Evolutionary conservation across 1,139 yeast genomes (phyloP).

Genomic region (Pichia cactophila): DNA sequence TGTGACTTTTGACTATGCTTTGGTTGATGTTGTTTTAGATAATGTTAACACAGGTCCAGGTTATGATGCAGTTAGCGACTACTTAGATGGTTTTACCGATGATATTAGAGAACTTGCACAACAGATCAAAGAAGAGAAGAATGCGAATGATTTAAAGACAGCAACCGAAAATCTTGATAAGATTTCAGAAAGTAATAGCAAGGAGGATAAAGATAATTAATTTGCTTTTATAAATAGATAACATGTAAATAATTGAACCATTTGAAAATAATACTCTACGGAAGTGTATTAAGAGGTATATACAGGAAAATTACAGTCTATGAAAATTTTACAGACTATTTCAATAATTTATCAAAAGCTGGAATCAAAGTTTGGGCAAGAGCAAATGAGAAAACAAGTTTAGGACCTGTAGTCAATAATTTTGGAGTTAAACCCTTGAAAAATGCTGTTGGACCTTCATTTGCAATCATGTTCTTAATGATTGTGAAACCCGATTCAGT

Average conservation of each 20-base stretch:
- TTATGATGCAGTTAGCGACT: conserved; percentile 35
- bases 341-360: conserved; percentile 61
- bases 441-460: conserved; percentile 85
- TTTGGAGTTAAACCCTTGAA: conserved; percentile 97
- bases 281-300: not conserved
- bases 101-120: conserved; percentile 21
- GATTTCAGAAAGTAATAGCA: conserved; percentile 11
- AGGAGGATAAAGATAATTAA: not conserved
- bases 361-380: conserved; percentile 95
- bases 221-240: not conserved
- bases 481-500: conserved; percentile 92
- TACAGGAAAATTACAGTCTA: not conserved
- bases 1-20: conserved; percentile 31
- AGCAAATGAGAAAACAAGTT: conserved; percentile 93
- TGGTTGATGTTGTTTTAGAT: conserved; percentile 27
- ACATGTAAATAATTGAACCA: not conserved
- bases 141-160: conserved; percentile 16
- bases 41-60: conserved; percentile 26
- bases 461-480: conserved; percentile 83
- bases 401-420: conserved; percentile 95
- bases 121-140: conserved; percentile 27
- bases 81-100: conserved; percentile 26
- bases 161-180: conserved; percentile 19
- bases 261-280: not conserved
- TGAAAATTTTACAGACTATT: conserved; percentile 1